Conservation (phyloP, 495 filamentous ascomycete genomes). For the Baudoinia panamericana region DNA sequence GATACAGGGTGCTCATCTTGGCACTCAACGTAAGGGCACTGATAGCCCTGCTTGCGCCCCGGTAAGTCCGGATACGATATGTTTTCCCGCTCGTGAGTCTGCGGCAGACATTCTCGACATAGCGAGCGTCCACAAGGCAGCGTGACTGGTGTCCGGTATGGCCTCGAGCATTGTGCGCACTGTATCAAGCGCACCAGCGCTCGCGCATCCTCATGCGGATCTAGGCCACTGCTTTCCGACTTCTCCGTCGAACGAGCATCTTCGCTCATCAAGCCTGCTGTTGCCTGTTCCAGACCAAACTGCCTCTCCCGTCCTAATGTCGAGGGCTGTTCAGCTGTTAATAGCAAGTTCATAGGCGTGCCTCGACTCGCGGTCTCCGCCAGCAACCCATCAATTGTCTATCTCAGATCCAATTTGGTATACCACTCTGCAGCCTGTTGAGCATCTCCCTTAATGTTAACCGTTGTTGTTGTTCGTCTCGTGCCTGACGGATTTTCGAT, state of each 20-base stretch:
- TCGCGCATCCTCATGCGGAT: conserved; percentile 38
- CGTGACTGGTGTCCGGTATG: conserved; percentile 54
- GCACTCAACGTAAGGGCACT: conserved; percentile 58
- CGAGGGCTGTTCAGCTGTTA: neutral
- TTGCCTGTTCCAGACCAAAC: conserved; percentile 3
- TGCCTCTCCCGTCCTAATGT: neutral
- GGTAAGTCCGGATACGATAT: conserved; percentile 61
- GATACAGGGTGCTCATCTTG: conserved; percentile 55
- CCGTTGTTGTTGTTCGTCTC: too few relatives aligned
- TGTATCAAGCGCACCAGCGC: conserved; percentile 58
- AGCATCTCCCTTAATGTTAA: too few relatives aligned
- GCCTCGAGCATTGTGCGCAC: conserved; percentile 60
- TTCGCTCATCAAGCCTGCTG: conserved; percentile 23
- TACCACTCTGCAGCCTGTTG: too few relatives aligned
- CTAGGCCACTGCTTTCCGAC: conserved; percentile 21
- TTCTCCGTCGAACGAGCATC: conserved; percentile 13
- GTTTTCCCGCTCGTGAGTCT: conserved; percentile 43
- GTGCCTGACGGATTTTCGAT: too few relatives aligned
- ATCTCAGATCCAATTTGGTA: too few relatives aligned
- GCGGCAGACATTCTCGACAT: conserved; percentile 63
- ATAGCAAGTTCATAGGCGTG: neutral
- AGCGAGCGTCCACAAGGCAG: conserved; percentile 73
- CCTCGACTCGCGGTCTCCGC: neutral
- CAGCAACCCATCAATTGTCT: conserved; percentile 2
- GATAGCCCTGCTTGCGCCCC: conserved; percentile 52